Conservation (phyloP, 1,284 basidiomycete genomes). For the Ganoderma meredithae region DNA sequence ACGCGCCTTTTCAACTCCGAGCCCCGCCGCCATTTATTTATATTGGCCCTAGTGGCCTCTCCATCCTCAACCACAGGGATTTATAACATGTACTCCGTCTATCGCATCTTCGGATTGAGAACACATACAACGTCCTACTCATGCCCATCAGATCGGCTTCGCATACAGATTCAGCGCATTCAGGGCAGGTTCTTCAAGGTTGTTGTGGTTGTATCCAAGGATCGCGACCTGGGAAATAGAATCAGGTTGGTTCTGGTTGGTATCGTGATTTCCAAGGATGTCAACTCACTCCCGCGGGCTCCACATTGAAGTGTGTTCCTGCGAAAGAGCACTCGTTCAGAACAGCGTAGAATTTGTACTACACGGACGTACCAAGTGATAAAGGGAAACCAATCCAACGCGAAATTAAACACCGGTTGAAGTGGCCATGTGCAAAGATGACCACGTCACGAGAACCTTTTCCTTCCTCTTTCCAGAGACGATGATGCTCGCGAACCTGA, state of each 20-base stretch:
- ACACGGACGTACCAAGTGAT: constrained; percentile 56
- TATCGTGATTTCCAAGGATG: not conserved
- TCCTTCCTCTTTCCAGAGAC: constrained; percentile 72
- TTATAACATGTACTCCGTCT: not conserved
- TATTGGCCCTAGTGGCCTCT: not conserved
- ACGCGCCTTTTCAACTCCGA: constrained; percentile 22
- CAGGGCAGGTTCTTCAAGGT: constrained; percentile 78
- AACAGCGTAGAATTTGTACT: not conserved
- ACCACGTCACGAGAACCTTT: constrained; percentile 73
- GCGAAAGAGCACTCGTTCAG: constrained; percentile 11
- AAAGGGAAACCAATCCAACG: constrained; percentile 82
- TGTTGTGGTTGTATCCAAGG: constrained; percentile 79
- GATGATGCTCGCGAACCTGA: constrained; percentile 81
- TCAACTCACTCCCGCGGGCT: constrained; percentile 75
- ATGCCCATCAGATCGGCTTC: constrained; percentile 23
- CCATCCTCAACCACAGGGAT: not conserved
- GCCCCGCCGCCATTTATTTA: constrained; percentile 1
- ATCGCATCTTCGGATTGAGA: not conserved
- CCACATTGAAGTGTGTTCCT: constrained; percentile 84
- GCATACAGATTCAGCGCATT: constrained; percentile 79
- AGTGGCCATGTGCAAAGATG: constrained; percentile 85
- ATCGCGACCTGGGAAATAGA: constrained; percentile 60
- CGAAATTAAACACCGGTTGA: constrained; percentile 84
- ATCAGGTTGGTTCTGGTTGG: constrained; percentile 2
- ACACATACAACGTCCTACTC: not conserved